Percentiles rank a stretch among this genome's conserved stretches.
These are phyloP conservation scores for Echria macrotheca DNA, from an alignment of 495 filamentous ascomycete genomes.

Conservation along the genomic window DNA sequence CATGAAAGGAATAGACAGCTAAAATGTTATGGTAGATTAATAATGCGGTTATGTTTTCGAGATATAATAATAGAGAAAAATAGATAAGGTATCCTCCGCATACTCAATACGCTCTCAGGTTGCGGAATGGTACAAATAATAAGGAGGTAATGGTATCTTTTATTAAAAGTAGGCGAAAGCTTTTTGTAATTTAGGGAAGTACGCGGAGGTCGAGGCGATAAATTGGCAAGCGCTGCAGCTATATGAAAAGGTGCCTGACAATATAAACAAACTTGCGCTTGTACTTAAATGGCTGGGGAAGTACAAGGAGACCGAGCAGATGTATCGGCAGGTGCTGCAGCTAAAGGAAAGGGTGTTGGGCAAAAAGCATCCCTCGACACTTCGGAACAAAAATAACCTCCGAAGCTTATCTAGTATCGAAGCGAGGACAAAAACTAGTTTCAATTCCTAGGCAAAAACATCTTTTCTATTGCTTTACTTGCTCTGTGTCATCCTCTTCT, in stretches of 20 bases:
- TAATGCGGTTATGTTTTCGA: constrained; percentile 28
- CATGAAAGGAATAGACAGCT: constrained; percentile 24
- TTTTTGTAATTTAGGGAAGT: constrained; percentile 13
- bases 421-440: constrained; percentile 3
- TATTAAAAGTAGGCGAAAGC: constrained; percentile 11
- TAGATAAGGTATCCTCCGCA: constrained; percentile 39
- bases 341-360: constrained; percentile 7
- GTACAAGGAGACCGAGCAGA: constrained; percentile 16
- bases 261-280: constrained; percentile 11
- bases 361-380: constrained; percentile 15
- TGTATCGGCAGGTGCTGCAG: constrained; percentile 12
- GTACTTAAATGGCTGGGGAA: constrained; percentile 9
- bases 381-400: constrained; percentile 14
- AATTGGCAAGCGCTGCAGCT: constrained; percentile 10
- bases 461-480: constrained; percentile 5
- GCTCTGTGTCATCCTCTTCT: constrained; percentile 3
- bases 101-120: constrained; percentile 24
- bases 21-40: constrained; percentile 25
- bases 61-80: constrained; percentile 25
- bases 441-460: not conserved
- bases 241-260: constrained; percentile 6
- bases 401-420: not conserved
- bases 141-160: not conserved
- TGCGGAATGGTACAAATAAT: not conserved
- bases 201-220: constrained; percentile 16